These are phyloP conservation scores for Colletotrichum horii DNA, from an alignment of 2,329 filamentous ascomycete species.

Conservation along the genomic window DNA sequence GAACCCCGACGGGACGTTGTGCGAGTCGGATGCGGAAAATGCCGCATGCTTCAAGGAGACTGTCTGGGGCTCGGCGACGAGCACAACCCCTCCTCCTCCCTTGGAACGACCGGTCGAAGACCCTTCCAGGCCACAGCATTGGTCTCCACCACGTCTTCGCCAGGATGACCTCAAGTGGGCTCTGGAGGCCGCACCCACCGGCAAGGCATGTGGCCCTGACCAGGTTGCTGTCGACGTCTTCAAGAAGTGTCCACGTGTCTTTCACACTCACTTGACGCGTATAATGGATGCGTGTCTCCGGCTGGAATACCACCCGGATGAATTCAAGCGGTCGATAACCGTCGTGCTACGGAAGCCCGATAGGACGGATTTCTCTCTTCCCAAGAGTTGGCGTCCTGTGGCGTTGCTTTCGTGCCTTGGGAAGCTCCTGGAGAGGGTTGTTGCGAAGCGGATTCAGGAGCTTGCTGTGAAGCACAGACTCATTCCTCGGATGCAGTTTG, in stretches of 20 bases:
- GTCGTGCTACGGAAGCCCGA: neutral
- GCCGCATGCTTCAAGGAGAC: no score
- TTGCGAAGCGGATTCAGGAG: neutral
- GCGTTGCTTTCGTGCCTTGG: neutral
- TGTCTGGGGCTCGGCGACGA: no score
- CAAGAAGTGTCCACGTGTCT: neutral
- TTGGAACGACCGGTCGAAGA: no score
- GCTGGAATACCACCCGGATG: neutral
- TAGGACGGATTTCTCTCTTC: neutral
- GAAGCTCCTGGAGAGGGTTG: neutral
- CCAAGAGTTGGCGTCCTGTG: neutral
- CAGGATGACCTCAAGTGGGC: neutral
- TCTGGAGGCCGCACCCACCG: neutral
- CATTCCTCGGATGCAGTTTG: neutral
- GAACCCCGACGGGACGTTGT: no score
- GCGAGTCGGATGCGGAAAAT: no score
- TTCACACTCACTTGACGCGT: neutral
- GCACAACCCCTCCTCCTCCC: no score
- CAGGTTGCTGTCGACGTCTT: neutral
- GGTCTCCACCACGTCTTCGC: accelerated
- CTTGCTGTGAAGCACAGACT: neutral
- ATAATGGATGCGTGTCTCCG: neutral
- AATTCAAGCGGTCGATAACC: neutral
- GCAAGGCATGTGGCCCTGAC: neutral
- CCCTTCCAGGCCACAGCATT: neutral